Conservation (phyloP, 805 yeast species). For the Candida corydali region DNA sequence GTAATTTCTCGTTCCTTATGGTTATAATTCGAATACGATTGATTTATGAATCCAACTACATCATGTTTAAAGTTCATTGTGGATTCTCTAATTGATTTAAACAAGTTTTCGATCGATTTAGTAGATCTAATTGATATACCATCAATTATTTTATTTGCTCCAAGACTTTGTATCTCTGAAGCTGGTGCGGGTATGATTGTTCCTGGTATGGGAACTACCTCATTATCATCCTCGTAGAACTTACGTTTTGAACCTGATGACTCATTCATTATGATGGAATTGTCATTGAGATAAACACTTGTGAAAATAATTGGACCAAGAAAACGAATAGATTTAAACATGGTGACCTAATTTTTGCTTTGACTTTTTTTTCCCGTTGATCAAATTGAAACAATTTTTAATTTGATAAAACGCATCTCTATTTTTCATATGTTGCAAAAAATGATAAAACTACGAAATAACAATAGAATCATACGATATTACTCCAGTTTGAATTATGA, state of each 20-base stretch:
- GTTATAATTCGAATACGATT: slow-evolving; percentile 47
- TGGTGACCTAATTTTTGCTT: too few species aligned
- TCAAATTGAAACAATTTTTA: too few species aligned
- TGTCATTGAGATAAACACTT: too few species aligned
- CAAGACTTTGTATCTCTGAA: slow-evolving; percentile 39
- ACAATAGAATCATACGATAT: background rate
- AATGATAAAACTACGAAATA: background rate
- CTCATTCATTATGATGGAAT: too few species aligned
- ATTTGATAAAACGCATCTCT: background rate
- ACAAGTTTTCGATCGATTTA: slow-evolving; percentile 41
- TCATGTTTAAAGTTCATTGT: slow-evolving; percentile 27
- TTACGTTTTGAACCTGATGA: slow-evolving; percentile 25
- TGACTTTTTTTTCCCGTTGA: too few species aligned
- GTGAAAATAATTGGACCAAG: too few species aligned
- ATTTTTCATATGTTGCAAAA: background rate
- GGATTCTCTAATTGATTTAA: slow-evolving; percentile 46
- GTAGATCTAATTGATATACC: slow-evolving; percentile 58
- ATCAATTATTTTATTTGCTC: slow-evolving; percentile 46
- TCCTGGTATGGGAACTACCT: slow-evolving; percentile 48
- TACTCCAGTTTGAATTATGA: background rate
- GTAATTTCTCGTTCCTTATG: slow-evolving; percentile 61
- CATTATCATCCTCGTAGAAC: slow-evolving; percentile 49
- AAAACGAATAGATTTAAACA: slow-evolving; percentile 8
- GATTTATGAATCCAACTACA: slow-evolving; percentile 35
- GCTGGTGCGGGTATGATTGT: slow-evolving; percentile 42